Evolutionary conservation across 495 filamentous ascomycete species (phyloP).

Genomic region (Penicillium manginii): DNA sequence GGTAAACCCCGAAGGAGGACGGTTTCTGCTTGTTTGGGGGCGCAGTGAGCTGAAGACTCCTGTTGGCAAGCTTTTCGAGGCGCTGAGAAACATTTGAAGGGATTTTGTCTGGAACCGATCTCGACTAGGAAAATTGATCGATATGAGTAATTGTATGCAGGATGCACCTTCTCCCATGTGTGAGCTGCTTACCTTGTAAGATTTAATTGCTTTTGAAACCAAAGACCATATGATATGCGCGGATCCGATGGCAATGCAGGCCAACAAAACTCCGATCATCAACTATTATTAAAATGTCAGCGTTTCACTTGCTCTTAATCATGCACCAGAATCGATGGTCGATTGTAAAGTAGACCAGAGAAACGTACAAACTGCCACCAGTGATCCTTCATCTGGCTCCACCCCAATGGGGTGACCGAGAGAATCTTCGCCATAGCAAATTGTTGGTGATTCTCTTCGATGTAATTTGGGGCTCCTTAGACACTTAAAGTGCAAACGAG

Average conservation of each 20-base stretch:
- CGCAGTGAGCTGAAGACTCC: conserved; percentile 26
- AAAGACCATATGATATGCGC: conserved; percentile 38
- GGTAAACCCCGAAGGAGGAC: conserved; percentile 52
- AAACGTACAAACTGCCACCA: conserved; percentile 52
- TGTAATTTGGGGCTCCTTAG: background rate
- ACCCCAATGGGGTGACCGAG: conserved; percentile 37
- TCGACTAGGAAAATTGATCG: conserved; percentile 27
- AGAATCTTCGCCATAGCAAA: conserved; percentile 39
- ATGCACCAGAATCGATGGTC: background rate
- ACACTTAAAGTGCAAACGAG: background rate
- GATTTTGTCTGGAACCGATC: conserved; percentile 32
- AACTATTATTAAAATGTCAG: conserved; percentile 33
- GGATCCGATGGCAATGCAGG: conserved; percentile 34
- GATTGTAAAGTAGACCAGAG: conserved; percentile 10
- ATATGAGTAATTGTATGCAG: background rate
- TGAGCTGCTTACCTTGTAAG: conserved; percentile 37
- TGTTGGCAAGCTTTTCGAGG: conserved; percentile 32
- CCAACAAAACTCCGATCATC: conserved; percentile 43
- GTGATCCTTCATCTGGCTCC: conserved; percentile 39
- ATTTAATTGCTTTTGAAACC: conserved; percentile 21
- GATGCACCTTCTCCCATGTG: background rate
- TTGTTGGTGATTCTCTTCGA: background rate
- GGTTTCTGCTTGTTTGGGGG: conserved; percentile 33
- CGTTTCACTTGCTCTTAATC: background rate
- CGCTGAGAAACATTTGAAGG: conserved; percentile 30